These are phyloP conservation scores for Camelina neglecta DNA, from an alignment of 345 rosid species.

Conservation along the genomic window DNA sequence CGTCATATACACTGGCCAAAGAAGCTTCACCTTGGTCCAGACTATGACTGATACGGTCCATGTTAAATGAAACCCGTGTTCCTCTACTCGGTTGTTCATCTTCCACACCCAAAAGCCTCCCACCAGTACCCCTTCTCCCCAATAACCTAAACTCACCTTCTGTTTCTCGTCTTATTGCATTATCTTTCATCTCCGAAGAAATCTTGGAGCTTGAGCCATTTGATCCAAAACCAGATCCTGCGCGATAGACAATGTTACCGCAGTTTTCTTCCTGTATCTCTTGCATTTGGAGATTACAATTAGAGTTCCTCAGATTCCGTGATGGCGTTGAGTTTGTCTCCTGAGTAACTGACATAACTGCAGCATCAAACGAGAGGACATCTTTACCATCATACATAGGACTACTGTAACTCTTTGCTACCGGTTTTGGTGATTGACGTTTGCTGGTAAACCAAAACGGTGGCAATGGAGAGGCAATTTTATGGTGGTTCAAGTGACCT, in stretches of 20 bases:
- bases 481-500: conserved; percentile 60
- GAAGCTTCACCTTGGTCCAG: conserved; percentile 68
- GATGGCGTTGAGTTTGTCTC: conserved; percentile 53
- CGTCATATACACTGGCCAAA: conserved; percentile 62
- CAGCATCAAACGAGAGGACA: conserved; percentile 88
- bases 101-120: conserved; percentile 73
- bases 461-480: conserved; percentile 69
- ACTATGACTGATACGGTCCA: conserved; percentile 53
- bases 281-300: conserved; percentile 24
- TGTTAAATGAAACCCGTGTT: conserved; percentile 79
- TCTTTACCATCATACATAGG: conserved; percentile 73
- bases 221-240: conserved; percentile 48
- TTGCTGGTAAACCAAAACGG: conserved; percentile 74
- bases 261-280: conserved; percentile 79
- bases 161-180: conserved; percentile 93
- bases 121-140: conserved; percentile 74
- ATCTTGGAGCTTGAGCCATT: conserved; percentile 61
- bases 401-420: conserved; percentile 66
- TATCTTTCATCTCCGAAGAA: conserved; percentile 67
- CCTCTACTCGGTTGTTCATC: conserved; percentile 79
- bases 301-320: conserved; percentile 37
- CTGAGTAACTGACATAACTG: conserved; percentile 79
- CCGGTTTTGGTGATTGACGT: conserved; percentile 63
- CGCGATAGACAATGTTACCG: conserved; percentile 38
- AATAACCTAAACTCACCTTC: conserved; percentile 93